phyloP scores from a whole-genome alignment of 2,329 filamentous ascomycete species.

The Nigrograna mackinnonii region DNA sequence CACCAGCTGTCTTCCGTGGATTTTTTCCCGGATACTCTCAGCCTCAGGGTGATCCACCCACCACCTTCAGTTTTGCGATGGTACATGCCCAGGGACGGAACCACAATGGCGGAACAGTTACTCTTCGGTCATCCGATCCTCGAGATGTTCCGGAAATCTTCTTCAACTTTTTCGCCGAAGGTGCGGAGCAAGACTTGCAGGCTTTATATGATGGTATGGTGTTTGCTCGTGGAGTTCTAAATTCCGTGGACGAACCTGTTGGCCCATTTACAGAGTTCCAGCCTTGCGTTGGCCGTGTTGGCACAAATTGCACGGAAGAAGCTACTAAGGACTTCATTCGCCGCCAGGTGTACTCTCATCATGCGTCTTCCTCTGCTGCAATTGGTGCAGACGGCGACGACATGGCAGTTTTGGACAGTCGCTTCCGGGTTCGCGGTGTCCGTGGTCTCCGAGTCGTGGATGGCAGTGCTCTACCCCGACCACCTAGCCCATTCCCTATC shows the following conservation, averaged over 20 bases:
- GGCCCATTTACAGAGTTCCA: conserved; percentile 41
- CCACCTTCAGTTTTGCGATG: conserved; percentile 54
- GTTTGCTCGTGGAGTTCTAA: conserved; percentile 52
- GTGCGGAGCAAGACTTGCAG: conserved; percentile 60
- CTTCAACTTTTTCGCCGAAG: conserved; percentile 47
- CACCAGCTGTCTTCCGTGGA: conserved; percentile 57
- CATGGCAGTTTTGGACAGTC: conserved; percentile 57
- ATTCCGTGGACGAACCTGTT: conserved; percentile 36
- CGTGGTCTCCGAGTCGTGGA: conserved; percentile 56
- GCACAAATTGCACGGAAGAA: conserved; percentile 42
- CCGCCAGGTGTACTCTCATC: conserved; percentile 51
- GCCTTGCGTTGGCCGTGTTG: too few relatives aligned
- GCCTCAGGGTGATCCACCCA: conserved; percentile 52
- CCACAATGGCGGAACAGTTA: conserved; percentile 62
- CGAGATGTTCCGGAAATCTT: conserved; percentile 64
- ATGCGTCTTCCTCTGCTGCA: conserved; percentile 60
- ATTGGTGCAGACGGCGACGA: conserved; percentile 56
- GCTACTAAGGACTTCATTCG: conserved; percentile 30
- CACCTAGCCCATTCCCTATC: conserved; percentile 57
- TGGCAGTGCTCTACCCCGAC: conserved; percentile 32
- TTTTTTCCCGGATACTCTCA: conserved; percentile 62
- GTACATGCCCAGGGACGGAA: conserved; percentile 69
- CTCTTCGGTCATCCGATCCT: conserved; percentile 63
- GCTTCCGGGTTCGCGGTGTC: conserved; percentile 57
- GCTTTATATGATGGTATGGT: conserved; percentile 59